Evolutionary conservation across 2,329 filamentous ascomycete species (phyloP).

Genomic region (Hymenoscyphus scutula): DNA sequence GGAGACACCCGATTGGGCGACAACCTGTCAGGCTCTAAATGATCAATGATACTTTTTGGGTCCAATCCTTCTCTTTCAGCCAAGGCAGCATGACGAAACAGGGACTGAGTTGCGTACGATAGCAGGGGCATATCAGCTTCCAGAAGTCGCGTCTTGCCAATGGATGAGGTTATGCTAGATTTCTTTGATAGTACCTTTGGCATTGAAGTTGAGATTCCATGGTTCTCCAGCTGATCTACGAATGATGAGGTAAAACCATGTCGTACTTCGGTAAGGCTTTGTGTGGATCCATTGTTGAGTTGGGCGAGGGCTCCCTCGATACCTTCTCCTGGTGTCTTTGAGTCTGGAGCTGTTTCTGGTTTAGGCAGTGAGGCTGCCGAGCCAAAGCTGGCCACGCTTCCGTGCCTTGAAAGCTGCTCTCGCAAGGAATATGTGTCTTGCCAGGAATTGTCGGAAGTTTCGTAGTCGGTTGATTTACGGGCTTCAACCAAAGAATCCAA

Average conservation of each 20-base stretch:
- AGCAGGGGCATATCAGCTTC: not conserved
- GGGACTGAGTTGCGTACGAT: not conserved
- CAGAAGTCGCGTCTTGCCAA: no score
- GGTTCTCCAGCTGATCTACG: not conserved
- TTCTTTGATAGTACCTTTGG: not conserved
- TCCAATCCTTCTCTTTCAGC: not conserved
- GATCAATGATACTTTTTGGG: not conserved
- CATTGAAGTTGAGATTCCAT: no score
- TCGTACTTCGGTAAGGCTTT: not conserved
- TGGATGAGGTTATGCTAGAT: not conserved
- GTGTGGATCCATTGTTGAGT: no score
- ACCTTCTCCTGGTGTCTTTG: no score
- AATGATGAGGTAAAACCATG: not conserved
- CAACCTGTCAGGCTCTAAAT: not conserved
- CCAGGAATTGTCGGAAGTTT: no score
- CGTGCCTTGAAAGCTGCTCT: not conserved
- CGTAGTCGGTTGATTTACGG: not conserved
- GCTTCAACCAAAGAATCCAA: slow-evolving; percentile 13
- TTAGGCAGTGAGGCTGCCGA: not conserved
- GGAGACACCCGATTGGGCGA: not conserved
- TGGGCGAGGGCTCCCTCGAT: not conserved
- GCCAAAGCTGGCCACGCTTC: not conserved
- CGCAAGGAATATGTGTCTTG: no score
- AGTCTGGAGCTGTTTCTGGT: not conserved
- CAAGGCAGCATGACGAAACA: not conserved